Conservation (phyloP, 306 rosid species). For the Canavalia gladiata region DNA sequence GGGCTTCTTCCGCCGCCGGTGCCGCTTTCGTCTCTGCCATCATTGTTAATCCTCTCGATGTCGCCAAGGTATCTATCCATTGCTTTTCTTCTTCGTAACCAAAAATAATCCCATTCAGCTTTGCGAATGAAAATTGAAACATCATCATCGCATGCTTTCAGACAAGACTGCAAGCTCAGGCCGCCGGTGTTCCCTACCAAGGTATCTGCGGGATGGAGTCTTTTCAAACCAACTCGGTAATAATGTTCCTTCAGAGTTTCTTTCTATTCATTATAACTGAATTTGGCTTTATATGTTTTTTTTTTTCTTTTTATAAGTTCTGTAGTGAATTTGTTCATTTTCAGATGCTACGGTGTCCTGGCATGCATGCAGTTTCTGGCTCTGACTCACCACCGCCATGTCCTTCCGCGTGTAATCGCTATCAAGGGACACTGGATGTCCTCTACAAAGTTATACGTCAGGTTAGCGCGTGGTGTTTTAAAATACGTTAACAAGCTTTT, state of each 20-base stretch:
- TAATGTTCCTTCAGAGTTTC: not conserved
- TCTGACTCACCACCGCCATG: conserved; percentile 50
- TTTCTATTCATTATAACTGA: not conserved
- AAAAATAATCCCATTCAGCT: no score
- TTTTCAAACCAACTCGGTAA: conserved; percentile 66
- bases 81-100: no score
- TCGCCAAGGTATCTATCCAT: conserved; percentile 68
- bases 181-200: conserved; percentile 91
- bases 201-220: conserved; percentile 55
- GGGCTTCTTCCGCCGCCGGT: conserved; percentile 81
- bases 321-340: not conserved
- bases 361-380: conserved; percentile 51
- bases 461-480: conserved; percentile 59
- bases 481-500: conserved; percentile 2
- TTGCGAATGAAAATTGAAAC: no score
- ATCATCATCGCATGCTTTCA: conserved; percentile 36
- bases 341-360: conserved; percentile 63
- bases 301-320: not conserved
- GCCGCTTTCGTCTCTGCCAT: conserved; percentile 88
- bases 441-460: conserved; percentile 78
- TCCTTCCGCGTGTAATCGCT: conserved; percentile 59
- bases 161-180: conserved; percentile 97
- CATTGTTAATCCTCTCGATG: conserved; percentile 89
- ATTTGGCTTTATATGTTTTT: not conserved
- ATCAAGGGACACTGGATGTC: conserved; percentile 87